Evolutionary conservation across 2,329 filamentous ascomycete genomes (phyloP), one percentile per base, ranked within the genome.

Genomic region (Elsinoe necatrix): DNA sequence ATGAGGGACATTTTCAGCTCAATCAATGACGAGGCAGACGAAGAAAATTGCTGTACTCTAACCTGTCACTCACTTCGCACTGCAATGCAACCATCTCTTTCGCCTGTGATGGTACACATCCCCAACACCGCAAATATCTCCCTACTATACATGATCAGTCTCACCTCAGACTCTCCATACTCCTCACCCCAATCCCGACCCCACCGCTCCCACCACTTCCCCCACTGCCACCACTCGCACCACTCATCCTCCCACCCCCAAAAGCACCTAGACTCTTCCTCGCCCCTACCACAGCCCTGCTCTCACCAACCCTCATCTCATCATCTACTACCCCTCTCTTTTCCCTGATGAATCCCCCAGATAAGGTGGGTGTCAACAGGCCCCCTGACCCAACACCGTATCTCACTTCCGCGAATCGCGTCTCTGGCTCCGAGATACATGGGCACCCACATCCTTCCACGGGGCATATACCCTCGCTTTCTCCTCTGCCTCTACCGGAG

Each of bases 221-320:
- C 6, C 54, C 54, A 14, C 54, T 47, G 2, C 54, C 54, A 35
- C 21, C 54, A 14, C 39, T 47, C 4, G 51, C 51, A 8, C 51
- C 51, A 16, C n/a, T 20, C 51, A 55, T 55, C 37, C 51, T 55
- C 37, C 35, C 34, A 4, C 9, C 35, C 25, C 41, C 37, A 34
- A 47, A 47, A 5, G 25, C 25, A 25, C 64, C 67, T 42, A 72
- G 60, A 16, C 66, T 61, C 16, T 65, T 64, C 14, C 72, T 67
- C 18, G 69, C 71, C 20, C 66, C 69, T 31, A 65, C 67, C 3
- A 75, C 74, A 16, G 74, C 74, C 59, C 64, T 69, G 60, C 73
- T 75, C 61, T 75, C 72, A 5, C 61, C 62, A 12, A 73, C 71
- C 56, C 68, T 71, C 69, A 69, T 71, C 55, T 73, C 70, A 61